phyloP scores from a whole-genome alignment of 768 basidiomycete genomes.

The Trametes punicea region DNA sequence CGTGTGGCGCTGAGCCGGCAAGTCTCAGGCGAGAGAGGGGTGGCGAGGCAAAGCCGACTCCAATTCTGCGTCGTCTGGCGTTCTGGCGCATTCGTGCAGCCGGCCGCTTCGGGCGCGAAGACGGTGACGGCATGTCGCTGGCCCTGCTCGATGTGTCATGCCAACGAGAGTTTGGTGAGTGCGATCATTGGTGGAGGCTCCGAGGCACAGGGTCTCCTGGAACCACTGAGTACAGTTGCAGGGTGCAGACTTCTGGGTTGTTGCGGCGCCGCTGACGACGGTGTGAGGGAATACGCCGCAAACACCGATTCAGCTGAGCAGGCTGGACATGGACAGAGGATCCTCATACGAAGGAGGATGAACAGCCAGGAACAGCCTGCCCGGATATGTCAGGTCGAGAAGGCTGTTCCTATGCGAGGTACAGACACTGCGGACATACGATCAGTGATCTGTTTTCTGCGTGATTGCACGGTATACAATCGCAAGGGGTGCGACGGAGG shows the following conservation, averaged over 20 bases:
- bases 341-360: background rate
- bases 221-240: background rate
- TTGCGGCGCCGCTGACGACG: background rate
- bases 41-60: background rate
- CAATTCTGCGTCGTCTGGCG: slow-evolving; percentile 3
- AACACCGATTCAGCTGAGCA: no score
- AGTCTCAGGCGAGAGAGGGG: background rate
- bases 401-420: slow-evolving; percentile 7
- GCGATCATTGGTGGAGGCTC: background rate
- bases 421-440: slow-evolving; percentile 7
- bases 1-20: slow-evolving; percentile 2
- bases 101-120: slow-evolving; percentile 14
- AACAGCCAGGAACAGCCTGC: background rate
- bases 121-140: slow-evolving; percentile 1
- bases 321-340: no score
- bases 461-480: slow-evolving; percentile 6
- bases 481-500: background rate
- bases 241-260: background rate
- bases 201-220: slow-evolving; percentile 3
- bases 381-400: slow-evolving; percentile 7
- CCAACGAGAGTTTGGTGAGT: slow-evolving; percentile 10
- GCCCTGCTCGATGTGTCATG: slow-evolving; percentile 8
- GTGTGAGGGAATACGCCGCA: background rate
- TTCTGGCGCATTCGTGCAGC: background rate
- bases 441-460: slow-evolving; percentile 9